Percentiles rank a stretch among this genome's conserved stretches.
phyloP scores from a whole-genome alignment of 257 asterid genomes.

The Capsicum chinense region DNA sequence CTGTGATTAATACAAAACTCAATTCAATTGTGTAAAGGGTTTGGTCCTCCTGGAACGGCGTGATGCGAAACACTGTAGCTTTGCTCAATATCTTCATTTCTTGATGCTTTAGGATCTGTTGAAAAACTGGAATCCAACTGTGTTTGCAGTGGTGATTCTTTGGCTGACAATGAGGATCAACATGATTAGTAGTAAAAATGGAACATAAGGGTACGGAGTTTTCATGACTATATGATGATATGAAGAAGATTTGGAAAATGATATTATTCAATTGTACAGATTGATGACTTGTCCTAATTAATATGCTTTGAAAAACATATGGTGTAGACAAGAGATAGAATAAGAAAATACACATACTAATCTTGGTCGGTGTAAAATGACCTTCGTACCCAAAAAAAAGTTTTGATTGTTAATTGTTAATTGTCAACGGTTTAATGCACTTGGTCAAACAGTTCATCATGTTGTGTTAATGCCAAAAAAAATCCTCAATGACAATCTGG shows the following conservation, averaged over 20 bases:
- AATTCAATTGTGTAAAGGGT: slow-evolving; percentile 62
- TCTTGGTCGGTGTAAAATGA: slow-evolving; percentile 21
- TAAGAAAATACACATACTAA: not conserved
- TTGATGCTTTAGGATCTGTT: slow-evolving; percentile 38
- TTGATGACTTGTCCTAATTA: slow-evolving; percentile 40
- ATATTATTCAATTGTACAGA: slow-evolving; percentile 35
- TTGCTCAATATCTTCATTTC: slow-evolving; percentile 22
- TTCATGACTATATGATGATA: slow-evolving; percentile 40
- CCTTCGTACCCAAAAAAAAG: slow-evolving; percentile 38
- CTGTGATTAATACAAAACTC: slow-evolving; percentile 25
- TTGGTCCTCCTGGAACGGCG: slow-evolving; percentile 60
- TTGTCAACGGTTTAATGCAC: not conserved
- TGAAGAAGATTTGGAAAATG: slow-evolving; percentile 24
- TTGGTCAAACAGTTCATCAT: not conserved
- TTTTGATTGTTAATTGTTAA: not conserved
- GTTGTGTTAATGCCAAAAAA: not conserved
- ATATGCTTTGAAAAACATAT: slow-evolving; percentile 35
- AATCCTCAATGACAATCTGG: not conserved
- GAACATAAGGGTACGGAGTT: slow-evolving; percentile 32
- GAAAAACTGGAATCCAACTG: slow-evolving; percentile 30
- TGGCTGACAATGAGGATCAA: slow-evolving; percentile 37
- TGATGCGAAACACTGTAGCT: slow-evolving; percentile 46
- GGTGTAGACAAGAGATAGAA: slow-evolving; percentile 26
- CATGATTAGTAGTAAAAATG: slow-evolving; percentile 35
- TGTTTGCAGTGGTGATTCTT: not conserved